Evolutionary conservation across 2,329 filamentous ascomycete genomes (phyloP).

Genomic region (Phialophora expanda): DNA sequence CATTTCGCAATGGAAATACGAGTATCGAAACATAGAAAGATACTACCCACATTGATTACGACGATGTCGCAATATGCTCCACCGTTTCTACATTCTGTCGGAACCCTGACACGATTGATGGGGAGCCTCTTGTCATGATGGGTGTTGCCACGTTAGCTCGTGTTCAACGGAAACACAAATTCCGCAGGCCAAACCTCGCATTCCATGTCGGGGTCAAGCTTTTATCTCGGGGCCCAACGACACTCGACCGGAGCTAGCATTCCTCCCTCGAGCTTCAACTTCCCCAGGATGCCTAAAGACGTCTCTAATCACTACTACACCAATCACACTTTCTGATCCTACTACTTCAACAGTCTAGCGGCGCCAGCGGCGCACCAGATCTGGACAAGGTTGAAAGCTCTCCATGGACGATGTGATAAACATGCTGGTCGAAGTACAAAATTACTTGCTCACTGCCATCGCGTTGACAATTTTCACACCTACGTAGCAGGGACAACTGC

Average conservation of each 20-base stretch:
- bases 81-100: background rate
- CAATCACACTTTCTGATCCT: constrained; percentile 8
- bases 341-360: constrained; percentile 14
- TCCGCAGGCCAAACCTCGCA: background rate
- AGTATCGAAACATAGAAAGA: background rate
- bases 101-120: background rate
- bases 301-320: background rate
- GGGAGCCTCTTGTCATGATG: background rate
- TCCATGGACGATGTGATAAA: background rate
- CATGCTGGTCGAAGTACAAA: background rate
- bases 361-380: constrained; percentile 5
- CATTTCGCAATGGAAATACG: background rate
- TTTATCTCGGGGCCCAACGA: constrained; percentile 10
- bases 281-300: constrained; percentile 18
- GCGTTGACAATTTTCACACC: background rate
- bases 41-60: background rate
- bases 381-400: background rate
- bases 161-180: background rate
- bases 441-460: no score
- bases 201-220: constrained; percentile 1
- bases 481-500: background rate
- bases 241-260: background rate
- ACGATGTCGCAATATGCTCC: background rate
- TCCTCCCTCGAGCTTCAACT: constrained; percentile 6
- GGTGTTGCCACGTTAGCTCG: background rate